Evolutionary conservation across 2,329 filamentous ascomycete genomes (phyloP).

Genomic region (Xylaria digitata): DNA sequence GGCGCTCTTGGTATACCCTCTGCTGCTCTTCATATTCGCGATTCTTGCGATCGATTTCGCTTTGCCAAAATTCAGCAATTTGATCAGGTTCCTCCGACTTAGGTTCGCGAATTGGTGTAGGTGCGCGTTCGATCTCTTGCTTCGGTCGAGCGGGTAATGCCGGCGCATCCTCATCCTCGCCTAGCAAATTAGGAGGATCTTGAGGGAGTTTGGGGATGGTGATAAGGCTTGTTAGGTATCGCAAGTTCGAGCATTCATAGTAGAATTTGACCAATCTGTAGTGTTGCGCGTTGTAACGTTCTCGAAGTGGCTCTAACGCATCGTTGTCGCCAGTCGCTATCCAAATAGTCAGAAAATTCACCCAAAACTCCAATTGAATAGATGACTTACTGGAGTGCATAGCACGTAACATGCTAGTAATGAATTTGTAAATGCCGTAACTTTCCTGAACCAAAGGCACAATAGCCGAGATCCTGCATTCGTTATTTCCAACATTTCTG

Average conservation of each 20-base stretch:
- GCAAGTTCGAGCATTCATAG: slow-evolving; percentile 97
- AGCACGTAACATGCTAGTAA: slow-evolving; percentile 97
- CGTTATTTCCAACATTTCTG: slow-evolving; percentile 89
- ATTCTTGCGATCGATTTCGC: slow-evolving; percentile 89
- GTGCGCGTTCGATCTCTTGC: slow-evolving; percentile 75
- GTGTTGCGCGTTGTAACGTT: slow-evolving; percentile 93
- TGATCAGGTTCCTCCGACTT: slow-evolving; percentile 87
- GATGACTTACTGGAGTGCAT: slow-evolving; percentile 89
- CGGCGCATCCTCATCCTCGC: slow-evolving; percentile 85
- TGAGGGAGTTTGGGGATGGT: slow-evolving; percentile 95
- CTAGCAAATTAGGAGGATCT: slow-evolving; percentile 88
- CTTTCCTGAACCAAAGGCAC: slow-evolving; percentile 96
- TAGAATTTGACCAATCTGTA: slow-evolving; percentile 98
- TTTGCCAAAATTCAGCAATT: slow-evolving; percentile 98
- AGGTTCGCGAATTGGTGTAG: slow-evolving; percentile 75
- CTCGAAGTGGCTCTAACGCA: slow-evolving; percentile 86
- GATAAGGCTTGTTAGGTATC: slow-evolving; percentile 95
- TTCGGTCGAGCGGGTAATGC: slow-evolving; percentile 84
- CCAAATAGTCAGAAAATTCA: slow-evolving; percentile 40
- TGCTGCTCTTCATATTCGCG: slow-evolving; percentile 96
- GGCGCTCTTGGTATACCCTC: slow-evolving; percentile 85
- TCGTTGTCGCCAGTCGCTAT: slow-evolving; percentile 91
- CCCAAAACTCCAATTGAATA: not conserved
- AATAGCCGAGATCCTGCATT: slow-evolving; percentile 93
- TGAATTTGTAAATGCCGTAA: slow-evolving; percentile 99